phyloP scores from a whole-genome alignment of 2,329 filamentous ascomycete species.

The Pseudogymnoascus sp. region DNA sequence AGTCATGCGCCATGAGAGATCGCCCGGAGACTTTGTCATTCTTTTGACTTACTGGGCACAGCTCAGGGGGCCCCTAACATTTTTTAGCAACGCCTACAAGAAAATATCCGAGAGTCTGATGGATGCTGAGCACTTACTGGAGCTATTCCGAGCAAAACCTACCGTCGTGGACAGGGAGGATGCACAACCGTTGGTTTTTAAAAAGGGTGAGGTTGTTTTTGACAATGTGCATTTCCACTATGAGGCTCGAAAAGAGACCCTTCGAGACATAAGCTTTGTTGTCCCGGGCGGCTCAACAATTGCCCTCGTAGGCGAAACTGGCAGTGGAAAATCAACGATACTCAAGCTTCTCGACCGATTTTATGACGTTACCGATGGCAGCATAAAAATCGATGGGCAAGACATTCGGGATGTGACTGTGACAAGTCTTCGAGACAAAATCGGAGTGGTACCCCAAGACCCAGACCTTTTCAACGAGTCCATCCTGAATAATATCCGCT shows the following conservation, averaged over 20 bases:
- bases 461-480: conserved; percentile 55
- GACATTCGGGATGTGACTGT: conserved; percentile 51
- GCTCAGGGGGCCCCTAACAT: conserved; percentile 39
- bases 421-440: conserved; percentile 44
- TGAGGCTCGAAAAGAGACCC: conserved; percentile 41
- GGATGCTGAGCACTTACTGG: conserved; percentile 53
- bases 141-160: conserved; percentile 49
- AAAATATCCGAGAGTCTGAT: conserved; percentile 46
- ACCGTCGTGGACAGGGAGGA: conserved; percentile 41
- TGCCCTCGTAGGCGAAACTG: conserved; percentile 53
- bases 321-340: conserved; percentile 54
- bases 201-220: conserved; percentile 43
- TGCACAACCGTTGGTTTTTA: conserved; percentile 37
- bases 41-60: conserved; percentile 56
- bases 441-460: conserved; percentile 58
- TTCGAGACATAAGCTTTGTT: conserved; percentile 41
- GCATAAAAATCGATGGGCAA: conserved; percentile 49
- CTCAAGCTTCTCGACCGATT: conserved; percentile 52
- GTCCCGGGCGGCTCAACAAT: conserved; percentile 46
- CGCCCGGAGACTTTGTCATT: conserved; percentile 54
- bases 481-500: conserved; percentile 56
- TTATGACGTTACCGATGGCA: conserved; percentile 47
- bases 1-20: conserved; percentile 39
- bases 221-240: conserved; percentile 48
- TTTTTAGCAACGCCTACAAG: conserved; percentile 40